Conservation (phyloP, 1,284 basidiomycete genomes). For the Leccinum pachyderme region DNA sequence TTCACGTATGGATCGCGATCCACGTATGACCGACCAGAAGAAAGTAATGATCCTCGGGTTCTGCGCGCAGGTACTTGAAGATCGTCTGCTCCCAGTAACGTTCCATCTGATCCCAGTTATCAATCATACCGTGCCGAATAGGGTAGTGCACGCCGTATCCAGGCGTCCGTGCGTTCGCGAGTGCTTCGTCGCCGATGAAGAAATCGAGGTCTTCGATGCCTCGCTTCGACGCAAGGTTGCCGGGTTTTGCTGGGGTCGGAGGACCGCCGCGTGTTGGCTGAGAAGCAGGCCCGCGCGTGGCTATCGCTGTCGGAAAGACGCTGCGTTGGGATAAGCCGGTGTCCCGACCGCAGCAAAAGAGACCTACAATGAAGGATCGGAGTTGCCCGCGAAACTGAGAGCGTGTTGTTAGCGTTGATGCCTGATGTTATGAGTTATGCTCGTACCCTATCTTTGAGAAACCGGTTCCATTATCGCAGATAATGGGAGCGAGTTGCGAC, state of each 20-base stretch:
- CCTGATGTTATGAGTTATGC: not conserved
- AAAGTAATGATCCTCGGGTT: slow-evolving; percentile 99
- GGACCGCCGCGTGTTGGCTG: slow-evolving; percentile 67
- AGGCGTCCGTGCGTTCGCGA: slow-evolving; percentile 88
- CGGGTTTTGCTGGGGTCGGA: slow-evolving; percentile 80
- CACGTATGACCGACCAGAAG: slow-evolving; percentile 69
- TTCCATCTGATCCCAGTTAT: slow-evolving; percentile 99
- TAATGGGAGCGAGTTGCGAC: slow-evolving; percentile 85
- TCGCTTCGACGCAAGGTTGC: slow-evolving; percentile 92
- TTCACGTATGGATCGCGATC: not conserved
- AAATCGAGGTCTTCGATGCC: slow-evolving; percentile 99
- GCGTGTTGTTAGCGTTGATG: slow-evolving; percentile 16
- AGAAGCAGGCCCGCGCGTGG: slow-evolving; percentile 69
- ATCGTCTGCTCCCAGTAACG: slow-evolving; percentile 99
- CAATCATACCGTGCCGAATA: slow-evolving; percentile 97
- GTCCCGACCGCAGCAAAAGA: slow-evolving; percentile 1
- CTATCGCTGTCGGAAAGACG: slow-evolving; percentile 96
- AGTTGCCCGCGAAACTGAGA: slow-evolving; percentile 80
- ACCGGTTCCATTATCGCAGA: slow-evolving; percentile 97
- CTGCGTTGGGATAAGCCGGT: slow-evolving; percentile 37
- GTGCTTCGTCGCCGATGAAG: slow-evolving; percentile 98
- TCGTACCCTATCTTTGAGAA: slow-evolving; percentile 95
- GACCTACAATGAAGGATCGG: not conserved
- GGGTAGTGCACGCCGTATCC: slow-evolving; percentile 96
- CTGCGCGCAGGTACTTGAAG: slow-evolving; percentile 98